Conservation (phyloP, 2,329 filamentous ascomycete species). For the Fusarium verrucosum region DNA sequence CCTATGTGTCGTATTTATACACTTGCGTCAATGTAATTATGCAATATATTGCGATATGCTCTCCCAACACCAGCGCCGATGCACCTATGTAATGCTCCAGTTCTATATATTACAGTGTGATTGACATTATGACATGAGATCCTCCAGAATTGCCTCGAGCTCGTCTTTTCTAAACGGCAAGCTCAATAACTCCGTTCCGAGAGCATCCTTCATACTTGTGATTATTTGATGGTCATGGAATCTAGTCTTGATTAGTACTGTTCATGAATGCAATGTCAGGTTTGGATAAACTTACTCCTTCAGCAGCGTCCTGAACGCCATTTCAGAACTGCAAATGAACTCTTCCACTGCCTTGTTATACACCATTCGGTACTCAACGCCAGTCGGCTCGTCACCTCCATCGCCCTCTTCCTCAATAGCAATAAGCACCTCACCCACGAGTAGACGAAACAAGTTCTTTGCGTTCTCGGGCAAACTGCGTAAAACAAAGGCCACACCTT, state of each 20-base stretch:
- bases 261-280: not conserved
- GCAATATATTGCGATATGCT: slow-evolving; percentile 1
- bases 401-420: slow-evolving; percentile 70
- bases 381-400: slow-evolving; percentile 64
- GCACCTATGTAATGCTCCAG: slow-evolving; percentile 8
- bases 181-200: slow-evolving; percentile 85
- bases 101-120: slow-evolving; percentile 9
- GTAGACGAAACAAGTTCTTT: slow-evolving; percentile 82
- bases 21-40: slow-evolving; percentile 16
- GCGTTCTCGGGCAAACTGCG: slow-evolving; percentile 93
- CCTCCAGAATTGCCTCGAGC: slow-evolving; percentile 87
- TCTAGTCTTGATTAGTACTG: slow-evolving; percentile 55
- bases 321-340: slow-evolving; percentile 96
- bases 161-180: slow-evolving; percentile 89
- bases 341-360: slow-evolving; percentile 97
- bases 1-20: slow-evolving; percentile 27
- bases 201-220: slow-evolving; percentile 82
- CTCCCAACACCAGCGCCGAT: slow-evolving; percentile 17
- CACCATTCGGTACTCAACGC: slow-evolving; percentile 87
- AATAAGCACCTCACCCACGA: slow-evolving; percentile 85
- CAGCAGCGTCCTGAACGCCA: slow-evolving; percentile 90
- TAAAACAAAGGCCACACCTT: slow-evolving; percentile 91
- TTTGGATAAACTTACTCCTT: slow-evolving; percentile 74
- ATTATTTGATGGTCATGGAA: slow-evolving; percentile 99
- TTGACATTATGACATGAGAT: slow-evolving; percentile 55